A percentile compares a stretch with the other conserved stretches of the same genome.
Conservation (phyloP, 352 stramenopile species). For the Peronospora destructor region DNA sequence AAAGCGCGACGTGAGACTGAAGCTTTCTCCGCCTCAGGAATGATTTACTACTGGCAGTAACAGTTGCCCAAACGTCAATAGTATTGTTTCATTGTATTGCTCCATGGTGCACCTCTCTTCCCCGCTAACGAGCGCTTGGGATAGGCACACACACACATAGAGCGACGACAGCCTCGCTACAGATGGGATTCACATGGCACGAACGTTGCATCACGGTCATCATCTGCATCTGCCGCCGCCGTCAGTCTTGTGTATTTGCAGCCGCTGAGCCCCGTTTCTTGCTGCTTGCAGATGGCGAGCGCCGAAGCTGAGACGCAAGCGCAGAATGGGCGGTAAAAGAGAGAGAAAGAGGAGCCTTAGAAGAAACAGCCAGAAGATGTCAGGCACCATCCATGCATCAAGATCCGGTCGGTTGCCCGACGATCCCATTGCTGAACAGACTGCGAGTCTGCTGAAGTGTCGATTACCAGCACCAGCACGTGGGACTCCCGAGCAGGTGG, state of each 20-base stretch:
- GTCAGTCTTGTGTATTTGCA: conserved; percentile 1
- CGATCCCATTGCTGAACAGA: conserved; percentile 6
- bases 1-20: conserved; percentile 10
- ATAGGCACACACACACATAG: conserved; percentile 18
- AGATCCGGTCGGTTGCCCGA: conserved; percentile 12
- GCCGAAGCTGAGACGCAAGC: not conserved
- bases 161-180: conserved; percentile 25
- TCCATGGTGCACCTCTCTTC: conserved; percentile 3
- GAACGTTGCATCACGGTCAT: conserved; percentile 9
- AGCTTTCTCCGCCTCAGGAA: conserved; percentile 7
- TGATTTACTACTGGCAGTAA: conserved; percentile 2
- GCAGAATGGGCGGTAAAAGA: conserved; percentile 1
- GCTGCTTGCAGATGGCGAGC: conserved; percentile 21
- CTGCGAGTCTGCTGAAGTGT: conserved; percentile 14
- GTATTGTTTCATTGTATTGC: not conserved
- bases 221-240: conserved; percentile 15
- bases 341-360: not conserved
- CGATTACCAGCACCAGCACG: conserved; percentile 22
- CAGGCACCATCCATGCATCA: conserved; percentile 20
- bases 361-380: conserved; percentile 11
- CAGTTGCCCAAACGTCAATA: not conserved
- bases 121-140: conserved; percentile 3
- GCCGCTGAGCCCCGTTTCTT: conserved; percentile 18
- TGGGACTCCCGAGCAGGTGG: conserved; percentile 18
- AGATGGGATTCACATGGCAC: conserved; percentile 21